Evolutionary conservation across 2,329 filamentous ascomycete species (phyloP), one percentile per base, ranked within the genome.

Genomic region (Eurotiales sp.): DNA sequence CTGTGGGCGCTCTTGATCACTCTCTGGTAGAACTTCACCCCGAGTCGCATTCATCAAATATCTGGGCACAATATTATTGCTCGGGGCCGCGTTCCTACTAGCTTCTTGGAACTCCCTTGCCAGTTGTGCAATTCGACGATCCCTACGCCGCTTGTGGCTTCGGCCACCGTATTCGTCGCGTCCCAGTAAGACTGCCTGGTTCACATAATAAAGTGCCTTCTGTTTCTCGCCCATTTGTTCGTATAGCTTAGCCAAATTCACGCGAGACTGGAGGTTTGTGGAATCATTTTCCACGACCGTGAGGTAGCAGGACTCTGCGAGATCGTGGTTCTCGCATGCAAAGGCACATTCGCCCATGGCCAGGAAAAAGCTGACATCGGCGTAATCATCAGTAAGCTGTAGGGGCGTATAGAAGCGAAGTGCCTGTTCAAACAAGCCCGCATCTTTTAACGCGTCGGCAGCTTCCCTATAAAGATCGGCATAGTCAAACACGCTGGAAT

Each of bases 171-270:
- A 64, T 55, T 72, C 68, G 50, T 69, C 68, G 64, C 72, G 72
- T n/a, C 77, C 77, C 25, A 90, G 72, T 27, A 82, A 77, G 59
- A 92, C 80, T 8, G 88, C 84, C 64, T 95, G 86, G 29, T 86
- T 86, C 44, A 88, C 83, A 46, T 90, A 81, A 53, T 87, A 84
- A 53, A 90, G 81, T 1, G 90, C 90, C 61, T 89, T 83, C 61
- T 90, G 86, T 19, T 81, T 83, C 70, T 86, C 82, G 56, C 84
- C 84, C 40, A 80, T 80, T 56, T 79, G 83, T 65, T 95, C 89
- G 62, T 95, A 96, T 67, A 96, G 82, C 61, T 87, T 90, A 11
- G 89, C 89, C 8, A 96, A 76, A 60, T 89, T 83, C 25, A 88
- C 83, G 34, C 89, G 85, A 34, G 89, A 88, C 55, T 90, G 85